A percentile compares a stretch with the other conserved stretches of the same genome.
phyloP scores from a whole-genome alignment of 768 basidiomycete genomes.

The Boletus patriciae region DNA sequence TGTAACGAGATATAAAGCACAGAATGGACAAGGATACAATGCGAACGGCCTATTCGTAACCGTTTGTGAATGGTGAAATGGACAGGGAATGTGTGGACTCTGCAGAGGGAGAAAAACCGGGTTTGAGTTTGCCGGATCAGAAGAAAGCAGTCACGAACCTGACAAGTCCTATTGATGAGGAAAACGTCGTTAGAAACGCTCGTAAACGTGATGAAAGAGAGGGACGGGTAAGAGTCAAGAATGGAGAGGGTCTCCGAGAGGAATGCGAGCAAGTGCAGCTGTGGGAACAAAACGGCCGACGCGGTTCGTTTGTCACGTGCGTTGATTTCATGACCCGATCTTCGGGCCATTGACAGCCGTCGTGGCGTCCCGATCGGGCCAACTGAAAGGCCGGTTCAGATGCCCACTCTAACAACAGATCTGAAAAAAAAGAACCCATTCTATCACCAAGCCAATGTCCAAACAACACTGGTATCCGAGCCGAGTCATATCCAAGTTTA shows the following conservation, averaged over 20 bases:
- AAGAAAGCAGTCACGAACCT: slow-evolving; percentile 13
- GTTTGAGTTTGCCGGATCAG: background rate
- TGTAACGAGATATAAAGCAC: slow-evolving; percentile 10
- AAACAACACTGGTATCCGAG: background rate
- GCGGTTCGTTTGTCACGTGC: slow-evolving; percentile 37
- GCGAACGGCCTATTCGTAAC: background rate
- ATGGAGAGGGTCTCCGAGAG: slow-evolving; percentile 11
- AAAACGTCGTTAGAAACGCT: slow-evolving; percentile 17
- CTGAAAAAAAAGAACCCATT: too few species aligned
- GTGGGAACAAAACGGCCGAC: slow-evolving; percentile 23
- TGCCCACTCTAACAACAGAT: too few species aligned
- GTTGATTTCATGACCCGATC: slow-evolving; percentile 23
- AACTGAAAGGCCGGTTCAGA: too few species aligned
- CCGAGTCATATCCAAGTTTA: background rate
- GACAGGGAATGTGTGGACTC: slow-evolving; percentile 28
- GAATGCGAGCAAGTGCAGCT: slow-evolving; percentile 4
- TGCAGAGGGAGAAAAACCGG: slow-evolving; percentile 7
- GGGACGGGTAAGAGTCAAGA: background rate
- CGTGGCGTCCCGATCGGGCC: background rate
- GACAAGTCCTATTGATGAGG: slow-evolving; percentile 11
- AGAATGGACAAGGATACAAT: slow-evolving; percentile 3
- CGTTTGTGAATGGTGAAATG: slow-evolving; percentile 6
- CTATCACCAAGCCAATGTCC: background rate
- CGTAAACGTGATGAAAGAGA: slow-evolving; percentile 10
- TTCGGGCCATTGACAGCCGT: too few species aligned